These are phyloP conservation scores for Mycena belliarum DNA, from an alignment of 768 basidiomycete genomes.

Conservation along the genomic window DNA sequence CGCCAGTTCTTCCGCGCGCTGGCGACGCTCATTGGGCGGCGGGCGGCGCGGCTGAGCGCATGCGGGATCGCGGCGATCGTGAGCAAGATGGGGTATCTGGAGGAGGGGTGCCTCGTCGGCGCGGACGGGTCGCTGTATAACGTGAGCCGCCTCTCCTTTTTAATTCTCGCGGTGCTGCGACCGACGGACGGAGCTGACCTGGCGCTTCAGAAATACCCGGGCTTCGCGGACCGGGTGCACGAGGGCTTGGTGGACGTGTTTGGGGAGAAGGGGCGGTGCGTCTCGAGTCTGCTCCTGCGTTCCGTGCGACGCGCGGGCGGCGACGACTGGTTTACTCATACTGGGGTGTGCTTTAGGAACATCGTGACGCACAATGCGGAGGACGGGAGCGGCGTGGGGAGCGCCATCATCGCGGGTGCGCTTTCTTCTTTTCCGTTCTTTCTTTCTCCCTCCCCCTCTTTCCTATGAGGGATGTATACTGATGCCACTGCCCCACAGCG, in stretches of 20 bases:
- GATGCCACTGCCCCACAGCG: no score
- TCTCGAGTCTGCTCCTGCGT: conserved; percentile 15
- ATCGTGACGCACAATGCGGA: conserved; percentile 84
- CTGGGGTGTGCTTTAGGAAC: conserved; percentile 39
- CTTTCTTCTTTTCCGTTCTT: not conserved
- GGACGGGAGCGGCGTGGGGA: conserved; percentile 93
- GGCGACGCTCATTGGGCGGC: conserved; percentile 83
- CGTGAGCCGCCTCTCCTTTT: conserved; percentile 45
- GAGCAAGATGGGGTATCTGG: conserved; percentile 90
- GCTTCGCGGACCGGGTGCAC: conserved; percentile 90
- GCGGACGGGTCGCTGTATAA: conserved; percentile 97
- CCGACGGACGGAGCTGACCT: not conserved
- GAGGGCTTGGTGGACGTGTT: conserved; percentile 93
- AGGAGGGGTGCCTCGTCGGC: conserved; percentile 86
- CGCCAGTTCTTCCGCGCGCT: conserved; percentile 96
- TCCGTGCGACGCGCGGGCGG: no score
- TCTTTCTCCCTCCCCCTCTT: not conserved
- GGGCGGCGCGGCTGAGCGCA: conserved; percentile 87
- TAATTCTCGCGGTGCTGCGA: no score
- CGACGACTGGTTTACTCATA: no score
- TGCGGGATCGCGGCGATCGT: conserved; percentile 98
- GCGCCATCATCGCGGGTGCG: conserved; percentile 82
- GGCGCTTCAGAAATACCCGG: conserved; percentile 85
- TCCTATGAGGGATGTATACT: not conserved
- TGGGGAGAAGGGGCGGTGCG: conserved; percentile 90